Evolutionary conservation across 1,139 yeast species (phyloP).

Genomic region (Diutina sp.): DNA sequence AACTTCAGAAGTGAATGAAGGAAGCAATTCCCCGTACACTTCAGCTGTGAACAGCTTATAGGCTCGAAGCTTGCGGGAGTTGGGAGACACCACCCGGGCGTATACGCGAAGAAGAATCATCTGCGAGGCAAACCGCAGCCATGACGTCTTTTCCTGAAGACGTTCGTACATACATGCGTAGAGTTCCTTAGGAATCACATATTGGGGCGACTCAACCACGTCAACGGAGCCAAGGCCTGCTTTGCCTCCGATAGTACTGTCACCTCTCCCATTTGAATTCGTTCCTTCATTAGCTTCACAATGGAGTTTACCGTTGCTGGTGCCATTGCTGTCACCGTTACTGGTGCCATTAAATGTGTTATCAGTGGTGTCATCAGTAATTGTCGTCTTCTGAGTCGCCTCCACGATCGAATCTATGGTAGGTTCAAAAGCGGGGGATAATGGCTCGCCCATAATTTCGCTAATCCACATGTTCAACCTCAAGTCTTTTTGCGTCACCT

Average conservation of each 20-base stretch:
- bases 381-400: neutral
- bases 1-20: slow-evolving; percentile 59
- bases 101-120: slow-evolving; percentile 64
- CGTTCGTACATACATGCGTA: neutral
- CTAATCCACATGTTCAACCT: neutral
- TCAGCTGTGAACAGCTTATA: slow-evolving; percentile 84
- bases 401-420: neutral
- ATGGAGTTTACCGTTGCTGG: neutral
- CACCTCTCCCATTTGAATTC: neutral
- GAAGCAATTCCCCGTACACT: slow-evolving; percentile 85
- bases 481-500: neutral
- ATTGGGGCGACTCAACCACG: neutral
- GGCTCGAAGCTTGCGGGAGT: slow-evolving; percentile 47
- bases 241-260: neutral
- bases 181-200: neutral
- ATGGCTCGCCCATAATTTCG: neutral
- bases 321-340: neutral
- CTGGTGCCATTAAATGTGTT: neutral
- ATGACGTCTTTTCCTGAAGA: neutral
- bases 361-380: neutral
- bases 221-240: neutral
- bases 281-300: neutral
- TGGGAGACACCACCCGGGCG: slow-evolving; percentile 67
- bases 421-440: neutral
- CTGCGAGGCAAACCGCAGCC: slow-evolving; percentile 33